Base-by-base conservation (phyloP, 2,329 filamentous ascomycete species). In the Phyllosticta ampelicida region DNA sequence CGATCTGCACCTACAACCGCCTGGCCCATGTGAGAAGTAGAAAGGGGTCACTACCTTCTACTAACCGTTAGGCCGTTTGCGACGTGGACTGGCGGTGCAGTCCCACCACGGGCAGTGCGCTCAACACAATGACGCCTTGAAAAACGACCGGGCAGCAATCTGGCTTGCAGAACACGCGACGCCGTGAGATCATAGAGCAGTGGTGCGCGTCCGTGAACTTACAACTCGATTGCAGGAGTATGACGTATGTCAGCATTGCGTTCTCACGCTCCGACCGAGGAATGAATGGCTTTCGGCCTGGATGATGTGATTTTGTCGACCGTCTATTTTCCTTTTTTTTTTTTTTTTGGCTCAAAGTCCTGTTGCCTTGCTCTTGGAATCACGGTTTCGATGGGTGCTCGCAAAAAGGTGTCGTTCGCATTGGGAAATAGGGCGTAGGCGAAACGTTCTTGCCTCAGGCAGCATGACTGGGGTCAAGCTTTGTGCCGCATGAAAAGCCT, bases 11-110 rank as follows among this genome's bases (percentile, higher is more conserved):
- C 23, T 49, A 13, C 50, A 53, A 50, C 26, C 18, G 48, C 16
- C 21, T 21, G 55, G 50, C 28, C 55, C 55, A 57, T 57, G 52
- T 44, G n/a, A 52, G 55, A 56, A 51, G 44, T 44, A 52, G 55
- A 56, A 51, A 51, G 19, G 18, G 55, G 11, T 55, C 54, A 50
- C 23, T 28, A 51, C 16, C 36, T 5, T 44, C 36, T 44, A 44
- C 13, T n/a, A n/a, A 44, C 36, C 36, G 36, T 44, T 44, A 44
- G 36, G 36, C 36, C 36, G 36, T 44, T 44, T 44, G 36, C 36
- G 6, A 13, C 1, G 36, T 44, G 13, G 13, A n/a, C 36, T 44
- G 36, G 36, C 36, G 36, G n/a, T 44, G 36, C 36, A 44, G 36
- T 44, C 36, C 36, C 36, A 44, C 36, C 36, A 16, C 36, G 36